These are phyloP conservation scores for Candida yuanshanica DNA, from an alignment of 805 yeast genomes.

Conservation along the genomic window DNA sequence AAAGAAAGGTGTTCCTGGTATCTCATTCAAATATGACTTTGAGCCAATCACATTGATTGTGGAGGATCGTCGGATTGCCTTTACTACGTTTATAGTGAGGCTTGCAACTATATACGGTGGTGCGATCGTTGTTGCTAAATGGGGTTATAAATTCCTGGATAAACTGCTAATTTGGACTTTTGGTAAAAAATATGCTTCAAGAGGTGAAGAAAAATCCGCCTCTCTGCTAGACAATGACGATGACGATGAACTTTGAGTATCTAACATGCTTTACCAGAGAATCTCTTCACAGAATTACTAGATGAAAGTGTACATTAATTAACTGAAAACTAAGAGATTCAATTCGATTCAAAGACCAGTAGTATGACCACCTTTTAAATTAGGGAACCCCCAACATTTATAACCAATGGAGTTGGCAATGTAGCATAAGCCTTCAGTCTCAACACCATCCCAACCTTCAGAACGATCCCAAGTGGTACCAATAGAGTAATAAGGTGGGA, in stretches of 20 bases:
- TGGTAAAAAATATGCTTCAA: constrained; percentile 47
- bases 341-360: not conserved
- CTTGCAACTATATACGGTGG: constrained; percentile 84
- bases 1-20: constrained; percentile 55
- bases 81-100: constrained; percentile 70
- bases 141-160: constrained; percentile 56
- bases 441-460: constrained; percentile 51
- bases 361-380: constrained; percentile 22
- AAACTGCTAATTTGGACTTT: constrained; percentile 41
- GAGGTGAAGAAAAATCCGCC: constrained; percentile 20
- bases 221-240: constrained; percentile 15
- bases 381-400: constrained; percentile 46
- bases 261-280: not conserved
- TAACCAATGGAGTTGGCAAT: constrained; percentile 40
- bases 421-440: constrained; percentile 49
- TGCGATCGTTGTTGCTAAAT: constrained; percentile 60
- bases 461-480: constrained; percentile 41
- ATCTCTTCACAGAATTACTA: too few species aligned
- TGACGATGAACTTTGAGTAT: not conserved
- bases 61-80: constrained; percentile 68
- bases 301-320: too few species aligned
- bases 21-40: constrained; percentile 78
- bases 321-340: too few species aligned
- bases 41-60: constrained; percentile 76
- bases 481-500: constrained; percentile 40